A percentile compares a stretch with the other conserved stretches of the same genome.
Evolutionary conservation across 164 flowering plant species (phyloP).

Genomic region (Tetracentron sinense): DNA sequence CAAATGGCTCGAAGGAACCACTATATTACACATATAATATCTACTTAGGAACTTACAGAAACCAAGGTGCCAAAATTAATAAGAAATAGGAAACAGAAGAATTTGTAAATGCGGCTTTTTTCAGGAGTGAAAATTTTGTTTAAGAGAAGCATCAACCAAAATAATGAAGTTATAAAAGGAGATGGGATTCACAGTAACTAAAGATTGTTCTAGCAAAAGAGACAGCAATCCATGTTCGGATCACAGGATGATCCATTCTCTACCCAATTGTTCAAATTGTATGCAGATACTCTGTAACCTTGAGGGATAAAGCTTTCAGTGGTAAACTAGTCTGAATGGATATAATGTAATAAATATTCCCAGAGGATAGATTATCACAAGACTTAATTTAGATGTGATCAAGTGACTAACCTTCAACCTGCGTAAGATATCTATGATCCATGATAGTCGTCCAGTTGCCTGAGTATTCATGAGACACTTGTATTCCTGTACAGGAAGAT

Average conservation of each 20-base stretch:
- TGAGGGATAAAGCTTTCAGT: not conserved
- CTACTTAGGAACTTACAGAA: too few relatives aligned
- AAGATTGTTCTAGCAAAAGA: too few relatives aligned
- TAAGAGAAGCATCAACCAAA: too few relatives aligned
- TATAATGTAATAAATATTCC: too few relatives aligned
- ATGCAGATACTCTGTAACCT: too few relatives aligned
- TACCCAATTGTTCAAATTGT: not conserved
- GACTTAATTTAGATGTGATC: not conserved
- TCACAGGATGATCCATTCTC: not conserved
- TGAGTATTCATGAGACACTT: constrained; percentile 60
- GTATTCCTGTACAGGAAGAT: constrained; percentile 60
- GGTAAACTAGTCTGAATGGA: not conserved
- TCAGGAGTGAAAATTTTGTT: too few relatives aligned
- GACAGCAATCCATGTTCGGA: not conserved
- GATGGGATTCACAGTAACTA: too few relatives aligned
- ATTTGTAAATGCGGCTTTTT: not conserved
- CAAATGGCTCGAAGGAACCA: too few relatives aligned
- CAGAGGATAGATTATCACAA: not conserved
- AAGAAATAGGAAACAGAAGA: not conserved
- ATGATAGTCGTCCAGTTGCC: constrained; percentile 72
- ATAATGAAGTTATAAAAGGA: too few relatives aligned
- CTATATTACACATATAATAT: too few relatives aligned
- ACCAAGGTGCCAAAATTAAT: not conserved
- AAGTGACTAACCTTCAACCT: constrained; percentile 58
- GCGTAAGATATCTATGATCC: constrained; percentile 60